These are phyloP conservation scores for Anisodus acutangulus DNA, from an alignment of 257 asterid genomes.

Conservation along the genomic window DNA sequence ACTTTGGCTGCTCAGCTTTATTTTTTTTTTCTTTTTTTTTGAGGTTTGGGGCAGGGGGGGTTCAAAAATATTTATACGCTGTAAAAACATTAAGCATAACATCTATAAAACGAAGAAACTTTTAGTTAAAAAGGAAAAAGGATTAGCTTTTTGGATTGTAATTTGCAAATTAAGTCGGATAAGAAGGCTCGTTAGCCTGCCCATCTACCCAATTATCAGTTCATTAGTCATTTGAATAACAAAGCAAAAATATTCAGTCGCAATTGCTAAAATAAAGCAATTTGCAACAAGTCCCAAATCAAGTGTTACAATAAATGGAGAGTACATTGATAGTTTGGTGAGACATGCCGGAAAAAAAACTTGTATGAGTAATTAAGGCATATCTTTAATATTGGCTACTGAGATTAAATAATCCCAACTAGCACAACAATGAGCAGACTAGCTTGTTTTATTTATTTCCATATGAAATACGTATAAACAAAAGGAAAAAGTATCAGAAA, in stretches of 20 bases:
- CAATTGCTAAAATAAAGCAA: not conserved
- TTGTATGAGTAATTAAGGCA: not conserved
- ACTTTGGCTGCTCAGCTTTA: not conserved
- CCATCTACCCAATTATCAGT: not conserved
- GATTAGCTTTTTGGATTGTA: not conserved
- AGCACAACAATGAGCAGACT: not conserved
- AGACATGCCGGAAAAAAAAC: not conserved
- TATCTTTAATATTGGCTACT: not conserved
- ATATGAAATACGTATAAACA: not conserved
- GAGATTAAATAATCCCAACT: not conserved
- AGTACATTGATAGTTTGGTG: not conserved
- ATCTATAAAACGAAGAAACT: not conserved
- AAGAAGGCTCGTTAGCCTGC: not conserved
- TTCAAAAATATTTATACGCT: not conserved
- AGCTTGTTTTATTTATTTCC: conserved; percentile 3
- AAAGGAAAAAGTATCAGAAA: not conserved
- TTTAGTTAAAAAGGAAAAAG: not conserved
- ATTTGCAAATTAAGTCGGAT: not conserved
- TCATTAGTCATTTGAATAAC: not conserved
- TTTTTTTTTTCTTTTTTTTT: not conserved
- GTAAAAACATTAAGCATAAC: not conserved
- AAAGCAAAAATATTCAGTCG: not conserved
- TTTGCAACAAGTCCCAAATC: too few species aligned
- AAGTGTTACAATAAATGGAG: too few species aligned
- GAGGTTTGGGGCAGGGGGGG: not conserved